Evolutionary conservation across 2,329 filamentous ascomycete species (phyloP), one percentile per base, ranked within the genome.

Genomic region (Alternaria tenuissima): DNA sequence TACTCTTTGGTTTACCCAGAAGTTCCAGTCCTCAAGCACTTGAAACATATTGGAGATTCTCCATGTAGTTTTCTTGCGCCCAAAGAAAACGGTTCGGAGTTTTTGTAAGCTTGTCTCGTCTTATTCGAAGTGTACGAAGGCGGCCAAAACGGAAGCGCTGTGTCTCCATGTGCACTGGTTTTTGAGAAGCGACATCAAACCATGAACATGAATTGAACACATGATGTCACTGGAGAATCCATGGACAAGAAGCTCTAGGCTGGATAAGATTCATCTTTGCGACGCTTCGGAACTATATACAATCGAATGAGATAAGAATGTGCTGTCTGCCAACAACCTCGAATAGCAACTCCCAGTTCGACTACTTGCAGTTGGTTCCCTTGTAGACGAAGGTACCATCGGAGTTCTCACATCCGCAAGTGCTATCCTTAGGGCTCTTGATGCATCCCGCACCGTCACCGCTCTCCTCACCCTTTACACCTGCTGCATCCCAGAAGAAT

Each of bases 381-480:
- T 66, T 60, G 42, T 64, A 64, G 1, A 73, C 52, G 55, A 74
- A 74, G 7, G 60, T 67, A 0, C 70, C 70, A 42, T 69, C 65
- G 9, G 68, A 71, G 44, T 67, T 71, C 64, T 73, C 65, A 36
- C 70, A 73, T 28, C 70, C 69, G 41, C 70, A 73, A 32, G 56
- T 64, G 1, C 67, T 62, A 47, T 71, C 68, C 2, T 66, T 44
- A 2, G 73, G 72, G 41, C 67, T 71, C 62, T 66, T 69, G 28
- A 76, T 72, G 51, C 71, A 76, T 14, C 69, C 71, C 9, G 64
- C 67, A 2, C 73, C 73, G 3, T 69, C 68, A 3, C 72, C 71
- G 16, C 43, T 44, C 4, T 46, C 32, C 55, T 64, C 59, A 5
- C 71, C 71, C n/a, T 62, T 51, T 8, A 64, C 49, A 28, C 63